Conservation (phyloP, 1,139 yeast species). For the Scheffersomyces parashehatae region DNA sequence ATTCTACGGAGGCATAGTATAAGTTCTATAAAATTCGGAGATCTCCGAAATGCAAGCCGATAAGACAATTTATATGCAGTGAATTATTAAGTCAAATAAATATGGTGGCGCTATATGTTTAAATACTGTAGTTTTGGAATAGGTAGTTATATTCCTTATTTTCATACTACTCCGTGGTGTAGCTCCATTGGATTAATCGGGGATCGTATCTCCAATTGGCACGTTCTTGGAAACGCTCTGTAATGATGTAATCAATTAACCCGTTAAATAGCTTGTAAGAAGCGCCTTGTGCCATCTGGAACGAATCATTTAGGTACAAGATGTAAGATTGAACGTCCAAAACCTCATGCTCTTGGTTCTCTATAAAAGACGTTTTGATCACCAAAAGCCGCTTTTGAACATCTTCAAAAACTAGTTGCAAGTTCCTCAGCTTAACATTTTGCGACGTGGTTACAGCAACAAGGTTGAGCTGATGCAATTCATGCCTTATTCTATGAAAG, state of each 20-base stretch:
- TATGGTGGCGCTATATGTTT: background rate
- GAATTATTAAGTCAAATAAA: background rate
- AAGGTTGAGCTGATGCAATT: constrained; percentile 12
- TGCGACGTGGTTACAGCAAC: constrained; percentile 23
- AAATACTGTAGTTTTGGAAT: background rate
- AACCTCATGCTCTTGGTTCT: too few species aligned
- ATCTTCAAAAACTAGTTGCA: constrained; percentile 15
- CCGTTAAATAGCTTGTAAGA: constrained; percentile 24
- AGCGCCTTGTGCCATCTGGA: too few species aligned
- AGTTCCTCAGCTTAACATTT: constrained; percentile 16
- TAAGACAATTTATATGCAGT: background rate
- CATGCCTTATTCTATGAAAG: constrained; percentile 36
- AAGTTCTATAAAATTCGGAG: constrained; percentile 5
- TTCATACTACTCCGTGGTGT: constrained; percentile 1
- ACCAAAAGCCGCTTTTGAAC: constrained; percentile 11
- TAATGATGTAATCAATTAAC: constrained; percentile 25
- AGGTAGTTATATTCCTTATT: too few species aligned
- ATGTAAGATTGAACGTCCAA: background rate
- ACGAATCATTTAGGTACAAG: too few species aligned
- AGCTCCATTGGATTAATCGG: constrained; percentile 19
- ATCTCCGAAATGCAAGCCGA: constrained; percentile 5
- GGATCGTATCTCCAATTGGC: constrained; percentile 26
- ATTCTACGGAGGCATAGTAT: constrained; percentile 2
- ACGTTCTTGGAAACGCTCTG: constrained; percentile 17
- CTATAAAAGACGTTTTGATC: too few species aligned